A percentile compares a stretch with the other conserved stretches of the same genome.
Evolutionary conservation across 306 rosid genomes (phyloP).

Genomic region (Albizia julibrissin): DNA sequence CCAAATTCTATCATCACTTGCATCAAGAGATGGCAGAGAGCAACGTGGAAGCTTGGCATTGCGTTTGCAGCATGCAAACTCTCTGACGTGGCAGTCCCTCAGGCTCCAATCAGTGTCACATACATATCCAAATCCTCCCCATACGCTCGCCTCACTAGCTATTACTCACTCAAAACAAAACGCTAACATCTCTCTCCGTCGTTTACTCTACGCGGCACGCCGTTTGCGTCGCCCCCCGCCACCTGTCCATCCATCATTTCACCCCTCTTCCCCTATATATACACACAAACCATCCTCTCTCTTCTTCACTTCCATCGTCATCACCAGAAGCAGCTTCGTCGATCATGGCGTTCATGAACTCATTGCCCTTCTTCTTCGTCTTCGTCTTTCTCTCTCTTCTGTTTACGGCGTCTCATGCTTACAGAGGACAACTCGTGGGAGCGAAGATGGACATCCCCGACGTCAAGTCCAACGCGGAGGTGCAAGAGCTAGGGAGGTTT

Average conservation of each 20-base stretch:
- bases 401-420: conserved; percentile 34
- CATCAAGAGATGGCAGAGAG: background rate
- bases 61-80: conserved; percentile 2
- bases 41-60: background rate
- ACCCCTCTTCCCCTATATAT: background rate
- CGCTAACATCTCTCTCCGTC: background rate
- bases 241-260: conserved; percentile 20
- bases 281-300: background rate
- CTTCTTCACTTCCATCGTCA: background rate
- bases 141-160: background rate
- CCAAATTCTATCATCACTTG: background rate
- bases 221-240: background rate
- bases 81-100: background rate
- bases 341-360: conserved; percentile 38
- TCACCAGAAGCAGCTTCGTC: background rate
- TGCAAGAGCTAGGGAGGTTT: conserved; percentile 73
- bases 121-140: background rate
- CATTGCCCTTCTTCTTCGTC: background rate
- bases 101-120: background rate
- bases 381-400: conserved; percentile 23
- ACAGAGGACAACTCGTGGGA: conserved; percentile 41
- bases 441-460: conserved; percentile 47
- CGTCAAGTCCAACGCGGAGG: conserved; percentile 62
- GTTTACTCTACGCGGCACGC: conserved; percentile 33
- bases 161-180: background rate